Percentiles rank a stretch among this genome's conserved stretches.
phyloP scores from a whole-genome alignment of 2,329 filamentous ascomycete species.

The Alternaria angustiovoidea region DNA sequence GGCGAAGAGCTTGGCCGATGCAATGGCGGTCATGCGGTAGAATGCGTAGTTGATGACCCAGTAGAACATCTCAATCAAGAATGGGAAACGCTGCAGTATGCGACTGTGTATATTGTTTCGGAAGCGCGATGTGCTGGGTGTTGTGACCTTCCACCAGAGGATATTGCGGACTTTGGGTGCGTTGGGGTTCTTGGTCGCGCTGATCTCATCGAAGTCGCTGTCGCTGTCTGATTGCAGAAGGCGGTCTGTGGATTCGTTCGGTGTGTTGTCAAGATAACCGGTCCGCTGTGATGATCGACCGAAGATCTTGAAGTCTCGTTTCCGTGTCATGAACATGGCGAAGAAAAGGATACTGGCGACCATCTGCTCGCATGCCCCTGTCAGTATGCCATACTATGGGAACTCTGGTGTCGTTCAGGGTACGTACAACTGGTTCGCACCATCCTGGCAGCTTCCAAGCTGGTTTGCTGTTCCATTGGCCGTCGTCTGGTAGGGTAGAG shows the following conservation, averaged over 20 bases:
- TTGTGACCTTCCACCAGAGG: constrained; percentile 61
- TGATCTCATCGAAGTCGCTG: constrained; percentile 47
- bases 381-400: constrained; percentile 9
- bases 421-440: constrained; percentile 52
- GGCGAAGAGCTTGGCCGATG: constrained; percentile 62
- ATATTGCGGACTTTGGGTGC: constrained; percentile 60
- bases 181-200: constrained; percentile 47
- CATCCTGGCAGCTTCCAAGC: constrained; percentile 55
- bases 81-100: constrained; percentile 72
- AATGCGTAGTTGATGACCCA: constrained; percentile 72
- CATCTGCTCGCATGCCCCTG: constrained; percentile 48
- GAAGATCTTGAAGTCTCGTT: constrained; percentile 56
- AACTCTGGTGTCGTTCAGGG: not conserved
- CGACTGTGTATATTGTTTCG: constrained; percentile 67
- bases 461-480: constrained; percentile 51
- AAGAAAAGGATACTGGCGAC: constrained; percentile 60
- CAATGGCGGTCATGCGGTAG: constrained; percentile 66
- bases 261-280: constrained; percentile 48
- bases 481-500: constrained; percentile 20
- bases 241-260: constrained; percentile 51
- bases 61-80: constrained; percentile 77
- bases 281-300: constrained; percentile 33
- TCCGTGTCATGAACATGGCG: constrained; percentile 59
- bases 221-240: constrained; percentile 51
- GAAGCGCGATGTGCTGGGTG: constrained; percentile 69